Percentiles rank a stretch among this genome's conserved stretches.
These are phyloP conservation scores for Cercospora sp. DNA, from an alignment of 2,329 filamentous ascomycete genomes.

Conservation along the genomic window DNA sequence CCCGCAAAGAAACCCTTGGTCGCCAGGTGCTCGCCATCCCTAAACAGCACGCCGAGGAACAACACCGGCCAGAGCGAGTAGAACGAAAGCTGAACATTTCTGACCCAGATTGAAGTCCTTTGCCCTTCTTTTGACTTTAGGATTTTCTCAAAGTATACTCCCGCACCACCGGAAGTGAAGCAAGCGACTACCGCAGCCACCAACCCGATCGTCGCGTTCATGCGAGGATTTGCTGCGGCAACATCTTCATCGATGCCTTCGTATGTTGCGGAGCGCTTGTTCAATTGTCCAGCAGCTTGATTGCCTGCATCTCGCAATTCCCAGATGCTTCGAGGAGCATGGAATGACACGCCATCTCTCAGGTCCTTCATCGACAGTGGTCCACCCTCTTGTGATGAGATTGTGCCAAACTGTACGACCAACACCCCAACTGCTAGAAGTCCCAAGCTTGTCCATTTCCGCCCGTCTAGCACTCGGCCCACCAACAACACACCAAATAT, in stretches of 20 bases:
- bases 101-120: conserved; percentile 81
- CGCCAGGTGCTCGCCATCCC: conserved; percentile 80
- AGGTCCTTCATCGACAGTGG: conserved; percentile 61
- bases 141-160: conserved; percentile 87
- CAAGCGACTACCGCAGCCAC: conserved; percentile 76
- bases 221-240: conserved; percentile 53
- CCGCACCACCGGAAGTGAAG: conserved; percentile 77
- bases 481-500: conserved; percentile 81
- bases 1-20: conserved; percentile 90
- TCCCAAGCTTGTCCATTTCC: conserved; percentile 78
- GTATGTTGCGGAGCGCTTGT: conserved; percentile 80
- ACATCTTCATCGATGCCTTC: conserved; percentile 75
- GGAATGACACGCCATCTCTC: conserved; percentile 59
- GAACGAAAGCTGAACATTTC: conserved; percentile 91
- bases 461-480: conserved; percentile 66
- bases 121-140: conserved; percentile 68
- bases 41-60: conserved; percentile 80
- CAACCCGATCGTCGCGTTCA: conserved; percentile 80
- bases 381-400: conserved; percentile 55
- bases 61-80: conserved; percentile 91
- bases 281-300: conserved; percentile 52
- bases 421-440: conserved; percentile 79
- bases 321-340: conserved; percentile 77
- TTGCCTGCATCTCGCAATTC: conserved; percentile 68
- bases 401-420: conserved; percentile 75